Conservation (phyloP, 2,329 filamentous ascomycete species). For the Colletotrichum noveboracense region DNA sequence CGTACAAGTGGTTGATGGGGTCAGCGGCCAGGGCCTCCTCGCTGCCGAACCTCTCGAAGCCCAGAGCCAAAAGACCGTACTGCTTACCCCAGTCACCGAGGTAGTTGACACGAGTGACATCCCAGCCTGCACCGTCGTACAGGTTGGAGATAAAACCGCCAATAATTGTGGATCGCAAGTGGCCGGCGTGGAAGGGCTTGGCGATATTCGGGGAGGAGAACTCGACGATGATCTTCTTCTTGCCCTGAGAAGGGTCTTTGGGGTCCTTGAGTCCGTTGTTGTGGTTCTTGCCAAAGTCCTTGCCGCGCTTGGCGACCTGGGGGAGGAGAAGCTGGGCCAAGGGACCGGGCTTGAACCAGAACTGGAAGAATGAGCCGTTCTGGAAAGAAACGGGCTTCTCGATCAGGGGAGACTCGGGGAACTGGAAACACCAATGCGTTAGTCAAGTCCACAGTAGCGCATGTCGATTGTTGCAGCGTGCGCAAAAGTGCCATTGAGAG, state of each 20-base stretch:
- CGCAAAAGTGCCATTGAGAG: background rate
- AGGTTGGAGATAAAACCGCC: slow-evolving; percentile 78
- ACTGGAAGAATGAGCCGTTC: slow-evolving; percentile 72
- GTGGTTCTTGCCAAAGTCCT: slow-evolving; percentile 68
- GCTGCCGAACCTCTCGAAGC: slow-evolving; percentile 76
- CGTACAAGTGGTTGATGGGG: slow-evolving; percentile 82
- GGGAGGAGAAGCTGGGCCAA: slow-evolving; percentile 72
- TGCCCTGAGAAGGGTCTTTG: slow-evolving; percentile 61
- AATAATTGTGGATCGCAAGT: slow-evolving; percentile 80
- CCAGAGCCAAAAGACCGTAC: slow-evolving; percentile 74
- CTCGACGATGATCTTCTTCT: slow-evolving; percentile 76
- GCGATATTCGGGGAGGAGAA: slow-evolving; percentile 89
- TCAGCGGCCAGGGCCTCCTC: slow-evolving; percentile 74
- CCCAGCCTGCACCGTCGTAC: slow-evolving; percentile 74
- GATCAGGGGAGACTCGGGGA: slow-evolving; percentile 76
- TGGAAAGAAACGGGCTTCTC: slow-evolving; percentile 67
- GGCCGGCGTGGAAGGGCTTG: slow-evolving; percentile 82
- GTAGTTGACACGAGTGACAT: slow-evolving; percentile 78
- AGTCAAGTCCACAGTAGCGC: background rate
- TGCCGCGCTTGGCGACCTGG: slow-evolving; percentile 66
- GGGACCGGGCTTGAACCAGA: slow-evolving; percentile 78
- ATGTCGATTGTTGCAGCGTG: background rate
- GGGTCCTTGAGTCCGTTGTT: slow-evolving; percentile 66
- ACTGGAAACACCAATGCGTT: slow-evolving; percentile 46
- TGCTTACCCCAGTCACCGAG: slow-evolving; percentile 85